Evolutionary conservation across 2,329 filamentous ascomycete genomes (phyloP), one percentile per base, ranked within the genome.

Genomic region (Cercospora canescens): DNA sequence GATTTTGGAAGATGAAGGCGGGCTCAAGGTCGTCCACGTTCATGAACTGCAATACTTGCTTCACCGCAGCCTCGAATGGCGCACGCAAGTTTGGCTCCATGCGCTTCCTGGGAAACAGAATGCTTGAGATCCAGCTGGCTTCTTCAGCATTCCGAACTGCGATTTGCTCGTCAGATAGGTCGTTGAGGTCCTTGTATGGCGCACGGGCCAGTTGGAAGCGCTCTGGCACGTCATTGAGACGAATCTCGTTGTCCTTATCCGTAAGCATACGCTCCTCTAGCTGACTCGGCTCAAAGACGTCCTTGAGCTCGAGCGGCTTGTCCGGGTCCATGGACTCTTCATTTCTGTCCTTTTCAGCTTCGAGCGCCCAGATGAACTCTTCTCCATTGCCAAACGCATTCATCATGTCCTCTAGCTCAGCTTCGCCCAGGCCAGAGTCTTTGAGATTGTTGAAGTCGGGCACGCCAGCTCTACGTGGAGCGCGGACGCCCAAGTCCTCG

Each of bases 241-340:
- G 92, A 71, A 99, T 97, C 65, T 88, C 83, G 77, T 98, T 96
- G 78, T 99, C 95, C 69, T 94, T 93, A 65, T 98, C 95, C 8
- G 95, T 99, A 72, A 99, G 87, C 78, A 98, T 91, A 80, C 93
- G 94, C 80, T 99, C 95, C 64, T 91, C 89, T 41, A 99, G 86
- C 78, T 99, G 93, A 2, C 94, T 96, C 0, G 95, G 95, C 79
- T 99, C 95, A 74, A 99, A 99, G 59, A 99, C 94, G 77, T 99
- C 94, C 81, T 98, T 97, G 69, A 99, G 87, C 79, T 97, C 93
- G 48, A 98, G 88, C 52, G 90, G 89, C 74, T 94, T 91, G 71
- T 96, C 92, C 68, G 92, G 91, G 66, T 89, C 87, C 70, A 91
- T 85, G 64, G 91, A 88, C 56, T 92, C 89, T 70, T 96, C 92